A percentile compares a stretch with the other conserved stretches of the same genome.
Conservation (phyloP, 2,329 filamentous ascomycete genomes). For the Ascochyta rabiei region DNA sequence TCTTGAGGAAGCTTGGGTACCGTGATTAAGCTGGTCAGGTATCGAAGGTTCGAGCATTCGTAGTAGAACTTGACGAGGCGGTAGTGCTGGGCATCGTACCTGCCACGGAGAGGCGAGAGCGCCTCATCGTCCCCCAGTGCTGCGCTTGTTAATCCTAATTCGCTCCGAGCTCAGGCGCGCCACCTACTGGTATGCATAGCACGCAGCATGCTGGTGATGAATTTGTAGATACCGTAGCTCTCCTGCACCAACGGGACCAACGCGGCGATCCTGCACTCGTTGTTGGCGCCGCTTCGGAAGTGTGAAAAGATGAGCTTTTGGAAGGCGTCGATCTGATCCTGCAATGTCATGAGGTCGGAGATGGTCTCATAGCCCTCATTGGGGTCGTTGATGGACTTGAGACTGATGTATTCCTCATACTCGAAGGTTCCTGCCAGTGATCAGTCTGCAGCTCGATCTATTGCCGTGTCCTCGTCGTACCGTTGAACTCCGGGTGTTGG, state of each 20-base stretch:
- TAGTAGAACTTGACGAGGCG: conserved; percentile 98
- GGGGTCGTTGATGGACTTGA: conserved; percentile 97
- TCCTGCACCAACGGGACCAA: conserved; percentile 93
- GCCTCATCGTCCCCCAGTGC: conserved; percentile 93
- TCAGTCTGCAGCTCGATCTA: conserved; percentile 21
- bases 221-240: conserved; percentile 99
- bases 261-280: conserved; percentile 94
- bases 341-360: conserved; percentile 91
- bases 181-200: conserved; percentile 91
- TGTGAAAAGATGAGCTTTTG: conserved; percentile 98
- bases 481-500: conserved; percentile 97
- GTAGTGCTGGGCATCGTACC: conserved; percentile 96
- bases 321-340: conserved; percentile 98
- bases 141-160: conserved; percentile 40
- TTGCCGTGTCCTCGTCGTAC: conserved; percentile 49
- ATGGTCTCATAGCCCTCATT: conserved; percentile 98
- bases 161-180: not conserved
- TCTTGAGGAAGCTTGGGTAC: conserved; percentile 96
- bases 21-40: conserved; percentile 93
- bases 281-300: conserved; percentile 88
- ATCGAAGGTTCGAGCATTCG: conserved; percentile 96
- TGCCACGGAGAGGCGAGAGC: conserved; percentile 80
- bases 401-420: conserved; percentile 97
- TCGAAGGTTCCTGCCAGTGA: conserved; percentile 74
- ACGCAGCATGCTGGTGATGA: conserved; percentile 98